Conservation (phyloP, 2,329 filamentous ascomycete species). For the Paracorniculantispora psalliotae region DNA sequence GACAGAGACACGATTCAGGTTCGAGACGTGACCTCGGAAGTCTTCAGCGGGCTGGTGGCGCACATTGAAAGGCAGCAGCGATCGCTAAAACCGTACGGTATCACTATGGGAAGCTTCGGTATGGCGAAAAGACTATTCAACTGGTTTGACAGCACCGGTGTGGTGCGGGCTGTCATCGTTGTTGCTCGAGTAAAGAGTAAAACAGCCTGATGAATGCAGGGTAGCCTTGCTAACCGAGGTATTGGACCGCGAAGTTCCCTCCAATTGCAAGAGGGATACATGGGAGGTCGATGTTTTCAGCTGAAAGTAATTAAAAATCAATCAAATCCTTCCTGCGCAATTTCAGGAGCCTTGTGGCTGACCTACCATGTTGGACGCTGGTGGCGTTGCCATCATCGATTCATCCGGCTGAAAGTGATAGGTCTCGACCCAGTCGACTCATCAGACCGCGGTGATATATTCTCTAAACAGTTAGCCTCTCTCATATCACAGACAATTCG, state of each 20-base stretch:
- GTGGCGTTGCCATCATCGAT: not conserved
- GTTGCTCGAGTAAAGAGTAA: conserved; percentile 21
- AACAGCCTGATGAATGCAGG: not conserved
- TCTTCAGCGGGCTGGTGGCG: conserved; percentile 44
- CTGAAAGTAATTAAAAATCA: too few species aligned
- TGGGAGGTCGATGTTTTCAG: too few species aligned
- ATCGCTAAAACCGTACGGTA: conserved; percentile 29
- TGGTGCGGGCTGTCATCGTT: conserved; percentile 32
- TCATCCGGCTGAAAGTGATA: not conserved
- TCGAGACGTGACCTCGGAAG: conserved; percentile 46
- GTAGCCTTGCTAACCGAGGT: not conserved
- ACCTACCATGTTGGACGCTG: not conserved
- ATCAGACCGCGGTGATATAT: too few species aligned
- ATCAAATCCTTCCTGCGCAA: not conserved
- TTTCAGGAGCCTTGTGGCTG: not conserved
- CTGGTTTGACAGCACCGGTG: conserved; percentile 32
- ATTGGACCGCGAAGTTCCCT: too few species aligned
- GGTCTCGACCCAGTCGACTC: too few species aligned
- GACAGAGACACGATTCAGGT: conserved; percentile 35
- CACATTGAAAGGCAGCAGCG: conserved; percentile 36
- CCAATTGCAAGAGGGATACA: too few species aligned
- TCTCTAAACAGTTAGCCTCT: too few species aligned
- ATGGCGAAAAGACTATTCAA: conserved; percentile 32
- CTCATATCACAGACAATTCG: too few species aligned
- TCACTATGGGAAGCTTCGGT: conserved; percentile 33